Evolutionary conservation across 345 rosid species (phyloP).

Genomic region (Clausena lansium): DNA sequence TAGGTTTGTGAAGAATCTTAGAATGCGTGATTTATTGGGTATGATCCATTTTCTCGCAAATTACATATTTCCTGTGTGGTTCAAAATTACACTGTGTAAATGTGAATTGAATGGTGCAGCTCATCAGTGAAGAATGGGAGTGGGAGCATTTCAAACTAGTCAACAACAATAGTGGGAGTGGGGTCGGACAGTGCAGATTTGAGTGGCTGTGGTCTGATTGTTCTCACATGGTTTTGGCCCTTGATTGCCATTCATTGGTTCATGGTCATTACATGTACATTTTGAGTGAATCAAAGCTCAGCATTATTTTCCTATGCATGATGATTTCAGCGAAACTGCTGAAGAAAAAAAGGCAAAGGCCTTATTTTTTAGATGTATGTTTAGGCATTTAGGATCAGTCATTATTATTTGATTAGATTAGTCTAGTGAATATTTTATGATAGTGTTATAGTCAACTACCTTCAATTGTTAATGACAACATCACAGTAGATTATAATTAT

Average conservation of each 20-base stretch:
- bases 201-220: slow-evolving; percentile 36
- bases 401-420: neutral
- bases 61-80: neutral
- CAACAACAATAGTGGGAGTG: slow-evolving; percentile 34
- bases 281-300: neutral
- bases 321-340: neutral
- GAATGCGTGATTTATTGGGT: no score
- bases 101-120: slow-evolving; percentile 40
- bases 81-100: neutral
- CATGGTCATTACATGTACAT: neutral
- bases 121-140: slow-evolving; percentile 44
- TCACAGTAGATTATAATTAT: neutral
- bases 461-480: neutral
- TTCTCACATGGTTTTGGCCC: slow-evolving; percentile 27
- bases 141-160: slow-evolving; percentile 37
- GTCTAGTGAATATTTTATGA: neutral
- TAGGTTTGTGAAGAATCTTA: no score
- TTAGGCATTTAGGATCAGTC: neutral
- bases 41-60: no score
- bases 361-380: neutral
- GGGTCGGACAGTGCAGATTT: slow-evolving; percentile 47
- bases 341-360: neutral
- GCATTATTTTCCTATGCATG: neutral
- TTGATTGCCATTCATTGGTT: slow-evolving; percentile 18
- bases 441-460: neutral